Percentiles rank a stretch among this genome's conserved stretches.
Evolutionary conservation across 345 rosid species (phyloP).

Genomic region (Acer saccharum): DNA sequence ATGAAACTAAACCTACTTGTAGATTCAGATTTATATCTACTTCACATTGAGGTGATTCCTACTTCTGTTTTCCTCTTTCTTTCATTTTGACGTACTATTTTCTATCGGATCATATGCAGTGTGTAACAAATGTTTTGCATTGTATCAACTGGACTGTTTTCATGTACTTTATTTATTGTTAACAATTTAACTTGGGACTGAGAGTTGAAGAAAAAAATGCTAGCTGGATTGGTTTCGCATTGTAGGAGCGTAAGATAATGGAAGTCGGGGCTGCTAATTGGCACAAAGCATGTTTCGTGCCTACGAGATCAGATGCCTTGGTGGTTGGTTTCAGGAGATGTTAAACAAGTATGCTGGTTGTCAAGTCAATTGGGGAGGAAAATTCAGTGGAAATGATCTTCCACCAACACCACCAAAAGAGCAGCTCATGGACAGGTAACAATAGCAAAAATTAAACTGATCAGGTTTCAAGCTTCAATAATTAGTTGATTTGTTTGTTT

Average conservation of each 20-base stretch:
- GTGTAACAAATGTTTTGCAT: neutral
- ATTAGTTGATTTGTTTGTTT: neutral
- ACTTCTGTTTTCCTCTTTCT: neutral
- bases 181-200: neutral
- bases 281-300: slow-evolving; percentile 78
- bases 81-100: neutral
- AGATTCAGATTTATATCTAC: slow-evolving; percentile 82
- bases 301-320: slow-evolving; percentile 68
- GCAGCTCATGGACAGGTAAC: slow-evolving; percentile 23
- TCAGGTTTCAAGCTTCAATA: neutral
- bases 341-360: slow-evolving; percentile 59
- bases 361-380: slow-evolving; percentile 74
- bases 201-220: too few relatives aligned
- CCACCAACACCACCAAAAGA: slow-evolving; percentile 31
- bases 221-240: neutral
- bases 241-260: slow-evolving; percentile 66
- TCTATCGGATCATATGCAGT: neutral
- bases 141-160: too few relatives aligned
- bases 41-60: slow-evolving; percentile 67
- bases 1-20: slow-evolving; percentile 65
- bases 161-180: neutral
- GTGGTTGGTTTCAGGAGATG: slow-evolving; percentile 77
- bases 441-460: neutral
- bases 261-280: slow-evolving; percentile 63
- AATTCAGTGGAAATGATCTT: slow-evolving; percentile 48